Conservation (phyloP, 2,329 filamentous ascomycete genomes). For the Claviceps citrina region DNA sequence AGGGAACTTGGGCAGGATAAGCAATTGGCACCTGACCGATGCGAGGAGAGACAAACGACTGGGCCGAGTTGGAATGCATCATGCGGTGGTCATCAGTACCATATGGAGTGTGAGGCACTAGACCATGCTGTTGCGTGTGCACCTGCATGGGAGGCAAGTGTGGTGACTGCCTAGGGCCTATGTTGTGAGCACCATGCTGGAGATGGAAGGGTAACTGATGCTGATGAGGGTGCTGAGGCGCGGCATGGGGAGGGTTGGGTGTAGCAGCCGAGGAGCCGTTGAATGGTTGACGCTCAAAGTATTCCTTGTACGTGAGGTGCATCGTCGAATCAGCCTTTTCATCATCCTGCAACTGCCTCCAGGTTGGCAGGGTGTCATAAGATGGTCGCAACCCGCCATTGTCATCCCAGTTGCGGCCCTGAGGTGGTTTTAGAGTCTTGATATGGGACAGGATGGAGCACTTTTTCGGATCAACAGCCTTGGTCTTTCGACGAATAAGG, state of each 20-base stretch:
- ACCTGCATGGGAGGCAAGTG: conserved; percentile 67
- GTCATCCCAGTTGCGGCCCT: conserved; percentile 48
- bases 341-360: conserved; percentile 57
- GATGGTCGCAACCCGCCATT: conserved; percentile 75
- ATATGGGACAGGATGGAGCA: conserved; percentile 39
- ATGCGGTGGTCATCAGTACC: conserved; percentile 76
- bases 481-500: conserved; percentile 55
- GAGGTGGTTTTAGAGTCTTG: conserved; percentile 36
- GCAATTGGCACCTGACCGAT: conserved; percentile 54
- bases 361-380: conserved; percentile 72
- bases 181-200: conserved; percentile 54
- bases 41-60: conserved; percentile 74
- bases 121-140: conserved; percentile 56
- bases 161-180: conserved; percentile 53
- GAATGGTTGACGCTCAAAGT: conserved; percentile 57
- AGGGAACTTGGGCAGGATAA: conserved; percentile 56
- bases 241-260: conserved; percentile 51
- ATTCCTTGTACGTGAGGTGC: conserved; percentile 55
- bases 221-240: conserved; percentile 62
- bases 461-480: conserved; percentile 56
- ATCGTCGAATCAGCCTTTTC: conserved; percentile 54
- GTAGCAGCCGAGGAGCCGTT: conserved; percentile 45
- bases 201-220: conserved; percentile 74
- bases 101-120: conserved; percentile 48
- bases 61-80: conserved; percentile 70